These are phyloP conservation scores for Aspergillus sp. DNA, from an alignment of 2,329 filamentous ascomycete genomes.

Conservation along the genomic window DNA sequence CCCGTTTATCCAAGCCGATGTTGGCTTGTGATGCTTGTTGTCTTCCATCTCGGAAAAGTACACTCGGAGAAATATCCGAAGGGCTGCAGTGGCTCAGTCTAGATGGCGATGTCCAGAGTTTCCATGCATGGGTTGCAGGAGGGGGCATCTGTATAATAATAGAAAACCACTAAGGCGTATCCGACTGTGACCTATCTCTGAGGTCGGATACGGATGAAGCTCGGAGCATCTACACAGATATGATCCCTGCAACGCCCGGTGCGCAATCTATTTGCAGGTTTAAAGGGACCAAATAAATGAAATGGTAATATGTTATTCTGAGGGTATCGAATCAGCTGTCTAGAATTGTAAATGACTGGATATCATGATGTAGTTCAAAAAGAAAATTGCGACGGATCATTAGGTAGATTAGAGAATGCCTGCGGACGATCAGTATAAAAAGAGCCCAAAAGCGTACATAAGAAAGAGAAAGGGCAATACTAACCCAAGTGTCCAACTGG, in stretches of 20 bases:
- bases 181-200: no score
- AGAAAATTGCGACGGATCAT: slow-evolving; percentile 29
- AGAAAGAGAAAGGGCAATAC: slow-evolving; percentile 3
- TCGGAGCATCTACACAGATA: neutral
- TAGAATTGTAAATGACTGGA: neutral
- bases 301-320: neutral
- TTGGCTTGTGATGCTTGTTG: neutral
- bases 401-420: slow-evolving; percentile 36
- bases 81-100: neutral
- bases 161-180: neutral
- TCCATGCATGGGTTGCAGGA: neutral
- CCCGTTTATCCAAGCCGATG: neutral
- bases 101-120: neutral
- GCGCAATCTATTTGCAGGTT: neutral
- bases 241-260: neutral
- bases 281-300: neutral
- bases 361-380: neutral
- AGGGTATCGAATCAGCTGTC: neutral
- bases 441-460: neutral
- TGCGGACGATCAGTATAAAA: slow-evolving; percentile 17
- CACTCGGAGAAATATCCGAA: slow-evolving; percentile 21
- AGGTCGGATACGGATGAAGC: neutral
- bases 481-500: slow-evolving; percentile 40
- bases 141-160: no score
- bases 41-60: slow-evolving; percentile 2